phyloP scores from a whole-genome alignment of 2,329 filamentous ascomycete genomes.

The Graphiopsis chlorocephala region DNA sequence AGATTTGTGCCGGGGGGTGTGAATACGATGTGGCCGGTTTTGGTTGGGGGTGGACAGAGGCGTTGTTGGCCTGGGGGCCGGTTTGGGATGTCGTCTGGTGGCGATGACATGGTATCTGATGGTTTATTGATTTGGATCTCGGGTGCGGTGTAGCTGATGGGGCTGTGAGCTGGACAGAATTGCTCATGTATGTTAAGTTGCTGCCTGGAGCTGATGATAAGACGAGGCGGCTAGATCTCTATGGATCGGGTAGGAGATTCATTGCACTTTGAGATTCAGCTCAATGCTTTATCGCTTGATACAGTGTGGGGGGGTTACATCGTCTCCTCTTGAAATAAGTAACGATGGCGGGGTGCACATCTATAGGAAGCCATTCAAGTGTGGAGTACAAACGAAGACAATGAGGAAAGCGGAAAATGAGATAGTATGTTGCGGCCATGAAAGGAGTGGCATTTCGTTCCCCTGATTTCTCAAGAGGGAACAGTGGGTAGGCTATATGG shows the following conservation, averaged over 20 bases:
- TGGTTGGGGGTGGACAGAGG: not conserved
- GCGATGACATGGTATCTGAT: not conserved
- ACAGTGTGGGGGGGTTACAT: not conserved
- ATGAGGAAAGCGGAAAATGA: not conserved
- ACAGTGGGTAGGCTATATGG: constrained; percentile 2
- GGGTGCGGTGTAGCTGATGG: not conserved
- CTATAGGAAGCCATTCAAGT: not conserved
- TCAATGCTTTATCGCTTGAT: not conserved
- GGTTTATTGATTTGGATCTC: not conserved
- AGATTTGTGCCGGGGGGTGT: constrained; percentile 27
- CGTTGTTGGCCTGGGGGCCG: not conserved
- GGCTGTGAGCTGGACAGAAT: not conserved
- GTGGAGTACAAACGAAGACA: not conserved
- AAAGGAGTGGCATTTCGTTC: constrained; percentile 8
- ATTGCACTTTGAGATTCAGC: not conserved
- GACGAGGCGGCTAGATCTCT: not conserved
- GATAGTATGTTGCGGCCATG: not conserved
- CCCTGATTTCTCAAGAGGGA: not conserved
- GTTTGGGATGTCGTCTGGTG: not conserved
- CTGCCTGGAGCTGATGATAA: not conserved
- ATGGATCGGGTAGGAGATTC: not conserved
- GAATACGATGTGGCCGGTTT: constrained; percentile 25
- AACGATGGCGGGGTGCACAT: not conserved
- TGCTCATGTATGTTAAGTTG: not conserved
- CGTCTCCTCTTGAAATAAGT: not conserved